Percentiles rank a stretch among this genome's conserved stretches.
Evolutionary conservation across 2,329 filamentous ascomycete species (phyloP).

Genomic region (Claviceps sp.): DNA sequence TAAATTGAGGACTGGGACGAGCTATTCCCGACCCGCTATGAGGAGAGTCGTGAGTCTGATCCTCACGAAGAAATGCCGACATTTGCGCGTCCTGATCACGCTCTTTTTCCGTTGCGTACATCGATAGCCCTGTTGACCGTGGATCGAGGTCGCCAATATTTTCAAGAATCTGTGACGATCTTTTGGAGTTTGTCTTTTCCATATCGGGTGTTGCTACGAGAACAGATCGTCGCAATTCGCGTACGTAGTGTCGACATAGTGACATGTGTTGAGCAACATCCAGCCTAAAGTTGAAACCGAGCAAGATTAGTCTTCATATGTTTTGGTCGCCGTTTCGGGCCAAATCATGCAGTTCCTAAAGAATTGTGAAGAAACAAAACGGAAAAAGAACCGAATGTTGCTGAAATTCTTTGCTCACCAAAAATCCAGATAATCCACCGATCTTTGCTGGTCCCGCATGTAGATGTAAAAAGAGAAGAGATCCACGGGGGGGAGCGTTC

Average conservation of each 20-base stretch:
- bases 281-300: constrained; percentile 48
- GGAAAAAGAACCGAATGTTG: background rate
- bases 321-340: background rate
- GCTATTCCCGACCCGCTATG: constrained; percentile 32
- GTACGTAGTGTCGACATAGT: constrained; percentile 90
- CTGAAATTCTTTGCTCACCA: constrained; percentile 50
- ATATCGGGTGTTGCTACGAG: constrained; percentile 85
- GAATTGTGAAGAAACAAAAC: too few species aligned
- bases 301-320: background rate
- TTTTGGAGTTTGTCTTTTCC: constrained; percentile 67
- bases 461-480: constrained; percentile 99
- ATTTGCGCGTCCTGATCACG: constrained; percentile 77
- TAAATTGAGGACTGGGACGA: constrained; percentile 42
- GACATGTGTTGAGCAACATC: constrained; percentile 99
- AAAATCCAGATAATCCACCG: constrained; percentile 95
- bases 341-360: background rate
- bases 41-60: constrained; percentile 42
- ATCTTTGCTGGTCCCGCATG: constrained; percentile 96
- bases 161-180: constrained; percentile 70
- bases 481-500: constrained; percentile 90
- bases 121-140: constrained; percentile 45
- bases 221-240: constrained; percentile 84
- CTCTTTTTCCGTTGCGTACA: constrained; percentile 55
- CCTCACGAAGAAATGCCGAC: constrained; percentile 73
- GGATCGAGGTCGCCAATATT: constrained; percentile 53